Evolutionary conservation across 306 rosid species (phyloP).

Genomic region (barrel medic (Medicago truncatula)): MtrunA17r5.0-ANR NC_053042.1:9771001-9771500

Average conservation of each 20-base stretch:
- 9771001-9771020: background rate
- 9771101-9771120: background rate
- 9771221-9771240: background rate
- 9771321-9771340: slow-evolving; percentile 64
- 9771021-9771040: background rate
- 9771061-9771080: background rate
- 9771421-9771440: slow-evolving; percentile 61
- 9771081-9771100: background rate
- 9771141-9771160: background rate
- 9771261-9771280: background rate
- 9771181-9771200: no score
- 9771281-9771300: background rate
- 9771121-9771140: no score
- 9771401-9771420: slow-evolving; percentile 46
- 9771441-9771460: slow-evolving; percentile 48
- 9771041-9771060: background rate
- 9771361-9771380: slow-evolving; percentile 68
- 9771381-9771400: slow-evolving; percentile 56
- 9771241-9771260: background rate
- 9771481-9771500: slow-evolving; percentile 65
- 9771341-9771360: slow-evolving; percentile 63
- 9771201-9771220: no score
- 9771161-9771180: background rate
- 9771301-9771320: slow-evolving; percentile 43
- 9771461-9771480: slow-evolving; percentile 62